Evolutionary conservation across 371 early-diverging fungal genomes (phyloP), one percentile per base, ranked within the genome.

Genomic region (Mortierella sp.): DNA sequence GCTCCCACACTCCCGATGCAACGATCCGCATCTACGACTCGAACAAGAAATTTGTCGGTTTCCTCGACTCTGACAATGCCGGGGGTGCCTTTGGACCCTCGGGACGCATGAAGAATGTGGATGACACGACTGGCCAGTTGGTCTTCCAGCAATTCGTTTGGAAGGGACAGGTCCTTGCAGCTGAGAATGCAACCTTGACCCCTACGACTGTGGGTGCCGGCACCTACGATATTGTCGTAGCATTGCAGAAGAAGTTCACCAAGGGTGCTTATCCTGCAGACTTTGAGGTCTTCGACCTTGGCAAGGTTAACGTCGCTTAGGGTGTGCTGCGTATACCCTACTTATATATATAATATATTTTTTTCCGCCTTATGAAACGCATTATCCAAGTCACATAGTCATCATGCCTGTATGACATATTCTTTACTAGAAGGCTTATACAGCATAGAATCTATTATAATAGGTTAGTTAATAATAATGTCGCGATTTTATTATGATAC

Each of bases 241-340:
- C 59, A 7, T 49, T 50, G 7, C 59, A 59, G n/a, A 19, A 26
- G 12, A 59, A 59, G 59, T 27, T 59, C 39, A 59, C 26, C n/a
- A 6, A 21, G 37, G 59, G 59, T 8, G 12, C 12, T 7, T 59
- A 50, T 42, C 59, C 59, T 27, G 9, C 12, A 11, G 59, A 59
- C 39, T 59, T 23, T 39, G 59, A 59, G 50, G 37, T 59, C 41
- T 59, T 59, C 41, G 42, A 59, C 17, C 50, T 59, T 34, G 59
- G 59, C 57, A 28, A n/a, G 24, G n/a, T 55, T 28, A 24, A 23
- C 27, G 11, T 49, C 17, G 49, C 49, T 28, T 49, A 34, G n/a
- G n/a, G n/a, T n/a, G n/a, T n/a, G n/a, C n/a, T n/a, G n/a, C n/a
- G n/a, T n/a, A n/a, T n/a, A n/a, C n/a, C n/a, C n/a, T n/a, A n/a